Percentiles rank a stretch among this genome's conserved stretches.
Evolutionary conservation across 345 rosid species (phyloP).

Genomic region (Dovyalis caffra): DNA sequence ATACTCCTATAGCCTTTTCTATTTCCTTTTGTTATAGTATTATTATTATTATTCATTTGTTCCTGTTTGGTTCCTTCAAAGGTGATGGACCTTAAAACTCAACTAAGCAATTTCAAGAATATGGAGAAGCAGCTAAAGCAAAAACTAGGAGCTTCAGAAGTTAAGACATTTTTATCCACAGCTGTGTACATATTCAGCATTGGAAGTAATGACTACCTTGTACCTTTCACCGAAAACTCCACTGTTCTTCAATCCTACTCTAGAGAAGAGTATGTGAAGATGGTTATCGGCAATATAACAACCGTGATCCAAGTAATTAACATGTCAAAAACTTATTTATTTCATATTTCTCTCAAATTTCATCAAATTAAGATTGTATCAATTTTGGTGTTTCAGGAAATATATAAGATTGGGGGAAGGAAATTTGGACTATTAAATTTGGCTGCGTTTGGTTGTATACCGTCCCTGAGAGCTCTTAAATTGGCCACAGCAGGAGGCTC

Average conservation of each 20-base stretch:
- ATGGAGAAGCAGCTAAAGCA: constrained; percentile 27
- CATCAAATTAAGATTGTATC: neutral
- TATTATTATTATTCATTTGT: no score
- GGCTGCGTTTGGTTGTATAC: constrained; percentile 30
- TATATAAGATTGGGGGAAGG: constrained; percentile 41
- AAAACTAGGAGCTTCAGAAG: constrained; percentile 32
- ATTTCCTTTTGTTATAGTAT: no score
- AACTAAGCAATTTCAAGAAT: constrained; percentile 33
- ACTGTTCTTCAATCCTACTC: constrained; percentile 17
- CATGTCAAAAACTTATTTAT: neutral
- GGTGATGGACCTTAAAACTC: constrained; percentile 44
- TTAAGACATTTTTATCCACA: constrained; percentile 30
- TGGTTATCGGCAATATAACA: constrained; percentile 38
- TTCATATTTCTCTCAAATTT: neutral
- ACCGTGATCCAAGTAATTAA: constrained; percentile 30
- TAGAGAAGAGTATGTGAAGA: constrained; percentile 16
- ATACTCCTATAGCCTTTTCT: no score
- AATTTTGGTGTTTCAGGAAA: constrained; percentile 29
- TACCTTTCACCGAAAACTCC: constrained; percentile 20
- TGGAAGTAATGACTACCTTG: constrained; percentile 38
- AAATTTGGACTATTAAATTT: constrained; percentile 40
- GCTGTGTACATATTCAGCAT: constrained; percentile 43
- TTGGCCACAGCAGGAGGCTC: constrained; percentile 20
- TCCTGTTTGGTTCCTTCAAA: neutral
- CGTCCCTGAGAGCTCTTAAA: constrained; percentile 1